Evolutionary conservation across 2,329 filamentous ascomycete genomes (phyloP), one percentile per base, ranked within the genome.

Genomic region (Macrophomina phaseolina): DNA sequence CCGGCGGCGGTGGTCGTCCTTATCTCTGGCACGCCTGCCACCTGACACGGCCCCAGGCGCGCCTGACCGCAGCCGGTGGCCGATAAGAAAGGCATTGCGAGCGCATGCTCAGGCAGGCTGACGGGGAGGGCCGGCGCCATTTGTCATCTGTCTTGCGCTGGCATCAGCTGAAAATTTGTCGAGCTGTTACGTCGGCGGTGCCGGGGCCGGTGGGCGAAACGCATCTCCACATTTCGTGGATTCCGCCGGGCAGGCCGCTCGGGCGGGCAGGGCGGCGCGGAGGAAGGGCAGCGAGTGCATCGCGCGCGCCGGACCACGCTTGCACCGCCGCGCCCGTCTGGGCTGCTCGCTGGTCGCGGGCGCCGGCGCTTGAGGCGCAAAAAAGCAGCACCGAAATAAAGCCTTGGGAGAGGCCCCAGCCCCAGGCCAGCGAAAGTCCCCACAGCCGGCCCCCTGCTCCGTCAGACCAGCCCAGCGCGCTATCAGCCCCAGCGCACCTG

Each of bases 161-260:
- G 16, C 58, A 62, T 62, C 58, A 62, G 58, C 58, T 62, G 58
- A 62, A 62, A 62, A 62, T 62, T 62, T 62, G 58, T 62, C 58
- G 58, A 49, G 58, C 45, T 62, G 58, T 62, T 49, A 62, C 58
- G 58, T 62, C 58, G 58, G 56, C 40, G 40, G 56, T 48, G 40
- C 56, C 56, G 56, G 56, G 46, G 56, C 56, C 56, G 56, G 56
- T 61, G 56, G 58, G 58, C 58, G 58, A 62, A 62, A 62, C 58
- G 58, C 58, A 62, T 49, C 58, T 38, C 58, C 58, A 62, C 58
- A 62, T 48, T 62, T 62, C 42, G 58, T 62, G 58, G 58, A 62
- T 62, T 62, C 58, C 58, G 58, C 58, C 58, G 58, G 45, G 32
- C 34, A 23, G 36, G 11, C 23, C 1, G 23, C 23, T 23, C 23